phyloP scores from a whole-genome alignment of 306 rosid genomes.

The Pyrus communis region DNA sequence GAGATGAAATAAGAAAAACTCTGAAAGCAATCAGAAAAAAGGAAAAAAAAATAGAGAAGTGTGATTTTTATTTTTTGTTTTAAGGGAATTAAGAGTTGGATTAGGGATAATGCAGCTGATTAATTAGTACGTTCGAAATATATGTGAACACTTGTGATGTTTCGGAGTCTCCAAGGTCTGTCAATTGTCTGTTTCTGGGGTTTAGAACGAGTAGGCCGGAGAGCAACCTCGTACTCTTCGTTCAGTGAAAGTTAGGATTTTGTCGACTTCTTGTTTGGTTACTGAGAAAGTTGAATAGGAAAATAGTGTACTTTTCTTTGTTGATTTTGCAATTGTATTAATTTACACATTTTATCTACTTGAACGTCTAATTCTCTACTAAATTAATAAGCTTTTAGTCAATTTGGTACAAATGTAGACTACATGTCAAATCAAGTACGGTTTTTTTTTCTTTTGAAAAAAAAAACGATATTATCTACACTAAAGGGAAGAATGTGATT shows the following conservation, averaged over 20 bases:
- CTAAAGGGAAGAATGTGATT: too few species aligned
- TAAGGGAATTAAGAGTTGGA: background rate
- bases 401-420: too few species aligned
- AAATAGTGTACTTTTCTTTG: background rate
- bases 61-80: background rate
- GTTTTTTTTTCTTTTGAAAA: too few species aligned
- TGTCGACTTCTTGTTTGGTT: background rate
- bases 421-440: too few species aligned
- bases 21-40: background rate
- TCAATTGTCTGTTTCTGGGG: slow-evolving; percentile 1
- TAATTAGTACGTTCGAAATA: background rate
- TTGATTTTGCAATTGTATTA: background rate
- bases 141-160: background rate
- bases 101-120: background rate
- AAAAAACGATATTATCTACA: too few species aligned
- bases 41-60: background rate
- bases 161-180: slow-evolving; percentile 9
- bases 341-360: too few species aligned
- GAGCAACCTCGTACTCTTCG: slow-evolving; percentile 6
- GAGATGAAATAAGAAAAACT: background rate
- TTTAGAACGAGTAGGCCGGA: background rate
- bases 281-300: background rate
- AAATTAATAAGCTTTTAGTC: too few species aligned
- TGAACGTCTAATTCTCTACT: too few species aligned
- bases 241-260: background rate